Conservation (phyloP, 768 basidiomycete species). For the Scleroderma bovista region DNA sequence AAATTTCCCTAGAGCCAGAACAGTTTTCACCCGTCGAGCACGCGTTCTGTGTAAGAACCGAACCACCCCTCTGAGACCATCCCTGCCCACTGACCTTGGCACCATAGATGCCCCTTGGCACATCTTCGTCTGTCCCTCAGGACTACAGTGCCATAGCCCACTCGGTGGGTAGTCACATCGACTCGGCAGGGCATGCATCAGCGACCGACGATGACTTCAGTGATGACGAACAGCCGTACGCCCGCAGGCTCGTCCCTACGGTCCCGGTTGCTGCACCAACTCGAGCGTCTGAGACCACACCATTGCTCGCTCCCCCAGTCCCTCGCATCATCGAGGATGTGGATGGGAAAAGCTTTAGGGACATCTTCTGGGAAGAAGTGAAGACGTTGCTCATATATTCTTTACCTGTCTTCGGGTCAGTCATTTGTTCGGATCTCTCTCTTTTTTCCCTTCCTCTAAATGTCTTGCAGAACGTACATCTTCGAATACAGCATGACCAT, state of each 20-base stretch:
- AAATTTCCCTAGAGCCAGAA: too few relatives aligned
- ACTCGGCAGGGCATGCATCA: constrained; percentile 5
- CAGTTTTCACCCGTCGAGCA: too few relatives aligned
- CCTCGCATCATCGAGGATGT: constrained; percentile 49
- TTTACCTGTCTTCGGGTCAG: constrained; percentile 67
- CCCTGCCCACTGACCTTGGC: too few relatives aligned
- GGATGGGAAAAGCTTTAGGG: constrained; percentile 16
- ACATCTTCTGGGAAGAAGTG: constrained; percentile 52
- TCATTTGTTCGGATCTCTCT: constrained; percentile 4
- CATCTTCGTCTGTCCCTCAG: constrained; percentile 53
- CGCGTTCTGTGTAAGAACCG: too few relatives aligned
- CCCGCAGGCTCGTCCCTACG: background rate
- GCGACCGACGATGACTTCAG: constrained; percentile 3
- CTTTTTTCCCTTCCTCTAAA: background rate
- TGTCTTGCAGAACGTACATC: constrained; percentile 54
- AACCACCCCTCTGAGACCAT: too few relatives aligned
- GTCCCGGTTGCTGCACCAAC: background rate
- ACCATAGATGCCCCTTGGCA: background rate
- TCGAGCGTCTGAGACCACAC: constrained; percentile 45
- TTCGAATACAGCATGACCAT: constrained; percentile 85
- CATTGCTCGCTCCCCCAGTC: constrained; percentile 47
- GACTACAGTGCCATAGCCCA: constrained; percentile 56
- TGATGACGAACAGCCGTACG: background rate
- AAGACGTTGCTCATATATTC: constrained; percentile 56
- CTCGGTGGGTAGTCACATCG: constrained; percentile 32